Evolutionary conservation across 2,329 filamentous ascomycete species (phyloP), one percentile per base, ranked within the genome.

Genomic region (Hypoxylon sp.): DNA sequence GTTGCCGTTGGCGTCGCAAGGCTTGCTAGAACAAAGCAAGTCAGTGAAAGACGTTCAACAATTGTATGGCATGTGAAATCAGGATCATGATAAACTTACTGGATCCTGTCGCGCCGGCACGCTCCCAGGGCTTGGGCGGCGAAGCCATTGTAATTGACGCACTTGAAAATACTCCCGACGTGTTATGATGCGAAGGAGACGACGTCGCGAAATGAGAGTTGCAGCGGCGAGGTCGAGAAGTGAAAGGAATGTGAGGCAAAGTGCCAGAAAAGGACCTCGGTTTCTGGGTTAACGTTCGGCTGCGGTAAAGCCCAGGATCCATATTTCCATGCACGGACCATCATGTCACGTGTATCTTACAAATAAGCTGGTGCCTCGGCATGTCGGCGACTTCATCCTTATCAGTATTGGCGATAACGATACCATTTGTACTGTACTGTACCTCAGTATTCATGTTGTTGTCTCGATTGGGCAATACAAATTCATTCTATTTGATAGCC

Each of bases 41-140:
- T 56, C 37, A 43, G 8, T 7, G 19, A 45, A 34, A 19, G 21
- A n/a, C 6, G 12, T 23, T 55, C 30, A 21, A 41, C 37, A 7
- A n/a, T n/a, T n/a, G 16, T 19, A 47, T 51, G 46, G 68, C 30
- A 62, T 61, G 51, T 60, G 67, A 68, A 52, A 60, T 47, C 58
- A 25, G 41, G 48, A 54, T 57, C 61, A 37, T 54, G 29, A 25
- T 21, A 64, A 66, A 81, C 83, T 74, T 81, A 89, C 86, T 79
- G 75, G 83, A 63, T 55, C 56, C 70, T 72, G 84, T 84, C 67
- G 88, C 87, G 80, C 90, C 91, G 71, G 90, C 87, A 79, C 91
- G 88, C 82, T 99, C 96, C 96, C 96, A 99, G 48, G 96, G 96
- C 82, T 99, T 99, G 60, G 96, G 96, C 77, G 96, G 96, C 79